These are phyloP conservation scores for Sanguinoderma infundibulare DNA, from an alignment of 1,284 basidiomycete species.

Conservation along the genomic window DNA sequence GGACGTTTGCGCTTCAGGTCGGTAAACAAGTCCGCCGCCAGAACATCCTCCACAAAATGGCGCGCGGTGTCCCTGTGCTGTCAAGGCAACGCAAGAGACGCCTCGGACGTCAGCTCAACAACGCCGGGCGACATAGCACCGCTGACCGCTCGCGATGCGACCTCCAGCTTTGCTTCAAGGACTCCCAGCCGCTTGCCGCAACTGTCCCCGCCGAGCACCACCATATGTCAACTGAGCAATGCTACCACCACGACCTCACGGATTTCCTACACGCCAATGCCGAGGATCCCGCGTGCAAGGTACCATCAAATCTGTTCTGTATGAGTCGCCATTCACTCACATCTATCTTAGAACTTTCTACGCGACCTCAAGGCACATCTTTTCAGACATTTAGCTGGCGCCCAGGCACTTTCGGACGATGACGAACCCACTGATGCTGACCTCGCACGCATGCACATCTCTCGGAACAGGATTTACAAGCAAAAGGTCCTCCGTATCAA, in stretches of 20 bases:
- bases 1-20: constrained; percentile 28
- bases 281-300: constrained; percentile 23
- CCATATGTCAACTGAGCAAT: constrained; percentile 16
- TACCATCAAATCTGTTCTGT: not conserved
- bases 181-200: not conserved
- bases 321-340: not conserved
- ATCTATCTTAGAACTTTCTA: not conserved
- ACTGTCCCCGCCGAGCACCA: constrained; percentile 12
- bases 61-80: not conserved
- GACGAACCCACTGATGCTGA: not conserved
- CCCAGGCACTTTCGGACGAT: too few species aligned
- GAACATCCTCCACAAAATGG: not conserved
- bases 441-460: not conserved
- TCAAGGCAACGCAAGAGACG: not conserved
- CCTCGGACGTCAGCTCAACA: not conserved
- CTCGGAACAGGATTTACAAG: not conserved
- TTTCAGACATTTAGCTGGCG: not conserved
- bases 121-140: too few species aligned
- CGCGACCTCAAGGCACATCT: not conserved
- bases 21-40: constrained; percentile 15
- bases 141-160: too few species aligned
- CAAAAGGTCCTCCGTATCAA: constrained; percentile 7
- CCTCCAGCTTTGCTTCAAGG: not conserved
- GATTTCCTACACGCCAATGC: constrained; percentile 13
- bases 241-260: constrained; percentile 9